Conservation (phyloP, 2,329 filamentous ascomycete genomes). For the Sarocladium brachiariae region DNA sequence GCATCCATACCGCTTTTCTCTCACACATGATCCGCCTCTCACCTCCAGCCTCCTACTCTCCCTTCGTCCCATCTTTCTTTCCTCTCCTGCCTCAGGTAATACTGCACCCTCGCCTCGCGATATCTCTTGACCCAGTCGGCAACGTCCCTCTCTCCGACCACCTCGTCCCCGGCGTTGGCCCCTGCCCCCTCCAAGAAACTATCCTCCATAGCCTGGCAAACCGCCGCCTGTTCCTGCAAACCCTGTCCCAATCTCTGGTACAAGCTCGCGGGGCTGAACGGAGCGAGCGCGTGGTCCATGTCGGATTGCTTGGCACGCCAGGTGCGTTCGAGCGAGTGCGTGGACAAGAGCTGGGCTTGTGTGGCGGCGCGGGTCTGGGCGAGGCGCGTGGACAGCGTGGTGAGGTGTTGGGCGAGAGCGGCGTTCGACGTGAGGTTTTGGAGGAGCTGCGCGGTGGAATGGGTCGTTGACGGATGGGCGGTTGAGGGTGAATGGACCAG, state of each 20-base stretch:
- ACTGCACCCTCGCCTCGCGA: conserved; percentile 69
- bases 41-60: conserved; percentile 89
- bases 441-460: conserved; percentile 58
- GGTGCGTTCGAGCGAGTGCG: conserved; percentile 83
- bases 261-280: conserved; percentile 79
- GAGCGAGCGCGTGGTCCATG: conserved; percentile 77
- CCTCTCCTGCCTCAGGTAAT: conserved; percentile 75
- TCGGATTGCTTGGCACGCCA: conserved; percentile 85
- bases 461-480: conserved; percentile 63
- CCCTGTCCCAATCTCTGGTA: conserved; percentile 74
- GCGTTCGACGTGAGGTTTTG: conserved; percentile 65
- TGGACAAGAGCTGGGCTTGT: conserved; percentile 73
- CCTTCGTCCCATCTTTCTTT: conserved; percentile 96
- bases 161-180: conserved; percentile 23
- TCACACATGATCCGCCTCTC: conserved; percentile 23
- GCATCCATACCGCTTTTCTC: background rate
- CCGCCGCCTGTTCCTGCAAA: conserved; percentile 72
- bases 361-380: conserved; percentile 59
- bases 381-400: conserved; percentile 51
- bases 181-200: conserved; percentile 68
- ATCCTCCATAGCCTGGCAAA: conserved; percentile 81
- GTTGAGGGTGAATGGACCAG: conserved; percentile 61
- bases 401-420: conserved; percentile 57
- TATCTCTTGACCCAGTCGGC: conserved; percentile 78
- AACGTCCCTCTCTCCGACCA: conserved; percentile 63